Evolutionary conservation across 352 stramenopile species (phyloP), one percentile per base, ranked within the genome.

Genomic region (Phytophthora macrochlamydospora): DNA sequence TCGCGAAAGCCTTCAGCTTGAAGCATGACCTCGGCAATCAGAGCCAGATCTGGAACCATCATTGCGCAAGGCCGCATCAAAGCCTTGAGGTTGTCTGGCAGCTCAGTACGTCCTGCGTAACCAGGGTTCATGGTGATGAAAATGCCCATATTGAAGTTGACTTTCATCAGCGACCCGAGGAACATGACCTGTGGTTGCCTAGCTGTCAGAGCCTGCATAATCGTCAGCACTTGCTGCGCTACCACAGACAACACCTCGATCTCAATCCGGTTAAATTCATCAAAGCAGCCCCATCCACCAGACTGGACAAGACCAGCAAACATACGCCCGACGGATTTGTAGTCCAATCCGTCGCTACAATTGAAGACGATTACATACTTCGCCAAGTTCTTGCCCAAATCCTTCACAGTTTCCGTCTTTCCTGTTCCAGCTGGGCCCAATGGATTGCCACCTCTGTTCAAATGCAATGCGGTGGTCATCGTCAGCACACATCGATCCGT

Each of bases 191-290:
- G 76, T 1, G 73, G 75, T 57, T 92, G 79, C 48, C 92, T 90
- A 48, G 83, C 71, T 33, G 85, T 89, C 4, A 96, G 75, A 18
- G 91, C 91, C 56, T 96, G 86, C 81, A 96, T 92, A 64, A 97
- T 97, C 5, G 87, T 96, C 38, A 97, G 57, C 42, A 97, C 89
- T 54, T 97, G 91, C 51, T 97, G 93, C 18, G 94, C 94, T 2
- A 98, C 92, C 28, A 98, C 94, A 6, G 92, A 98, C 4, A 98
- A 67, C 48, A 98, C 94, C 62, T 98, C 94, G 33, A 98, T 97
- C 66, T 98, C 94, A 55, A 98, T 98, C n/a, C 94, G 90, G 59
- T 98, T 98, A 67, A 98, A 98, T 65, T 98, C 94, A 73, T 98
- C 94, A 48, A 98, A 98, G 62, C 94, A 98, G 5, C 92, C 93